phyloP scores from a whole-genome alignment of 2,329 filamentous ascomycete species.

The Scedosporium boydii region DNA sequence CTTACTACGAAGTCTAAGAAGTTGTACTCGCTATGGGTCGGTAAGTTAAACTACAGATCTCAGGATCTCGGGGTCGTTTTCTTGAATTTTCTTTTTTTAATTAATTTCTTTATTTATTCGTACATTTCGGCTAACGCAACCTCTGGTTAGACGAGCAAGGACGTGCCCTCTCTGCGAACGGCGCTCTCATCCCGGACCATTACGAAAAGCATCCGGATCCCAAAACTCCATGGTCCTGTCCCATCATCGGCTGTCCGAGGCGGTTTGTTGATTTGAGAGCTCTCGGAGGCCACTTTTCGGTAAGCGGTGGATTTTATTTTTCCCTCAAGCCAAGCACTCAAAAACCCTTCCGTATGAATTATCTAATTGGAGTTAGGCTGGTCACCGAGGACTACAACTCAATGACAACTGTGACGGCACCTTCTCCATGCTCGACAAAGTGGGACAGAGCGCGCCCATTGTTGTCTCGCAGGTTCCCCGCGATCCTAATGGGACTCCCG shows the following conservation, averaged over 20 bases:
- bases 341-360: conserved; percentile 15
- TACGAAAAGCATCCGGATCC: conserved; percentile 19
- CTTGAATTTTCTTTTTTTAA: no score
- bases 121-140: no score
- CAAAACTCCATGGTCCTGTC: conserved; percentile 21
- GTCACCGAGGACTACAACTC: conserved; percentile 17
- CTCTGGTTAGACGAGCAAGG: neutral
- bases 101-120: no score
- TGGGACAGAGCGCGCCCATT: neutral
- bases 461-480: neutral
- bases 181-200: conserved; percentile 21
- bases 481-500: neutral
- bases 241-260: conserved; percentile 15
- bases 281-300: neutral
- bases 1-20: neutral
- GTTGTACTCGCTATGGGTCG: neutral
- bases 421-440: conserved; percentile 16
- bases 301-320: neutral
- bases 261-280: neutral
- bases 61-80: neutral
- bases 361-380: conserved; percentile 19
- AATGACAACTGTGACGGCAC: conserved; percentile 34
- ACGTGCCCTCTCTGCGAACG: conserved; percentile 6
- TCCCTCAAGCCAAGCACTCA: neutral
- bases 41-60: neutral